Base-by-base conservation (phyloP, 2,329 filamentous ascomycete genomes). In the Aphanocladium album region DNA sequence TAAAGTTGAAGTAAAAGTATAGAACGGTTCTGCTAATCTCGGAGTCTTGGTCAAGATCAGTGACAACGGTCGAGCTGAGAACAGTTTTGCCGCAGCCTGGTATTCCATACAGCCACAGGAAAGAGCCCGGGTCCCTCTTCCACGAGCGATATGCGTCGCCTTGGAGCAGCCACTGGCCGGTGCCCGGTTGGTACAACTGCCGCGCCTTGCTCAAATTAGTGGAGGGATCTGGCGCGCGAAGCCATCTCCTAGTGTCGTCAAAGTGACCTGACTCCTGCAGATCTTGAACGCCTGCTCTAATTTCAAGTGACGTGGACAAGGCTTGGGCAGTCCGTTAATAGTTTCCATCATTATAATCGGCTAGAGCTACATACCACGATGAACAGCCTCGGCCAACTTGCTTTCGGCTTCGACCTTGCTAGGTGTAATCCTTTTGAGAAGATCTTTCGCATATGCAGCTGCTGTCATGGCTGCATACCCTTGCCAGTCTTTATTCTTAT, bases 1-100 rank as follows among this genome's bases (percentile, higher is more conserved):
- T 50, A 12, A 58, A 58, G 21, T 51, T 33, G 19, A 58, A 58
- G 16, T 58, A 58, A 45, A 58, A 58, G 30, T 51, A 58, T 14
- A 58, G 45, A 7, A 51, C 19, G 7, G 3, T 16, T 19, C 25
- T 7, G n/a, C 45, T 51, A 8, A 17, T 19, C 37, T 5, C 16
- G 49, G 6, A 16, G 19, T 57, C n/a, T 2, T 57, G n/a, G 7
- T 8, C 43, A n/a, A 46, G 52, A 33, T 55, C 52, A 17, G 52
- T 16, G 16, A 55, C 21, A 27, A 55, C 37, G 16, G 37, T 45
- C 3, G 37, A 55, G 37, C 52, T 55, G 52, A 55, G 52, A 33
- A 55, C 45, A 3, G 37, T 55, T n/a, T 55, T 55, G n/a, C 52
- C 52, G 16, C 52, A 45, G 21, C 52, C 52, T n/a, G 52, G 23